Percentiles rank a stretch among this genome's conserved stretches.
phyloP scores from a whole-genome alignment of 2,329 filamentous ascomycete species.

The Chaetomiaceae sp. region DNA sequence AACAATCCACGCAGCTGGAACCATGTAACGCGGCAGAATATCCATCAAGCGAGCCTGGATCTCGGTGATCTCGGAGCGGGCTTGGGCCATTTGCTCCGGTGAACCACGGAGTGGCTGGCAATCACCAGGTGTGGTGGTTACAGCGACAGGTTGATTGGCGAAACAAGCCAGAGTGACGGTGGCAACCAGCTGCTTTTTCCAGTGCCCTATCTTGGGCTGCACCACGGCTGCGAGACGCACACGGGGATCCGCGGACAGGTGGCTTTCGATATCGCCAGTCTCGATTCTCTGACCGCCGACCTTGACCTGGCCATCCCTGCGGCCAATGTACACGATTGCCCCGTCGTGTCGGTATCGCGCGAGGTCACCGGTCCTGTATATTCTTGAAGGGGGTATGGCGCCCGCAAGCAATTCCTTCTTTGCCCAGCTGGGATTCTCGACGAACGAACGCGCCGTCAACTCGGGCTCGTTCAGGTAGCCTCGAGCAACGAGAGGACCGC shows the following conservation, averaged over 20 bases:
- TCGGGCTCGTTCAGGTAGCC: slow-evolving; percentile 25
- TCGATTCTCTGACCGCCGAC: slow-evolving; percentile 50
- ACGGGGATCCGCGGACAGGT: slow-evolving; percentile 16
- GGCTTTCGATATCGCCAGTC: slow-evolving; percentile 30
- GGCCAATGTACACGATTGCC: slow-evolving; percentile 38
- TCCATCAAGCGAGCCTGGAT: slow-evolving; percentile 18
- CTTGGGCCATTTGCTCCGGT: slow-evolving; percentile 8
- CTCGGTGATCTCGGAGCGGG: slow-evolving; percentile 14
- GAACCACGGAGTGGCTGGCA: slow-evolving; percentile 14
- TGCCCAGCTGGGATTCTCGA: slow-evolving; percentile 38
- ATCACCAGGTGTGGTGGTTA: not conserved
- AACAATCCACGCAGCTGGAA: slow-evolving; percentile 23
- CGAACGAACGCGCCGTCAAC: slow-evolving; percentile 45
- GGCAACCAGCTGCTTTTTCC: slow-evolving; percentile 20
- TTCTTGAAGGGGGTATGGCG: slow-evolving; percentile 30
- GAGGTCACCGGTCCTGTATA: slow-evolving; percentile 44
- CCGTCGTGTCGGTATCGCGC: slow-evolving; percentile 34
- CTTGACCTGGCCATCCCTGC: slow-evolving; percentile 52
- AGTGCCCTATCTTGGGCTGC: slow-evolving; percentile 21
- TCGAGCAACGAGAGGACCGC: slow-evolving; percentile 18
- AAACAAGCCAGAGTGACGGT: slow-evolving; percentile 16
- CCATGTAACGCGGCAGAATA: slow-evolving; percentile 24
- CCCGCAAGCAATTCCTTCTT: not conserved
- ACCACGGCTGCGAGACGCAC: slow-evolving; percentile 20
- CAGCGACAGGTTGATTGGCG: not conserved